phyloP scores from a whole-genome alignment of 2,329 filamentous ascomycete genomes.

The Didymella exigua region DNA sequence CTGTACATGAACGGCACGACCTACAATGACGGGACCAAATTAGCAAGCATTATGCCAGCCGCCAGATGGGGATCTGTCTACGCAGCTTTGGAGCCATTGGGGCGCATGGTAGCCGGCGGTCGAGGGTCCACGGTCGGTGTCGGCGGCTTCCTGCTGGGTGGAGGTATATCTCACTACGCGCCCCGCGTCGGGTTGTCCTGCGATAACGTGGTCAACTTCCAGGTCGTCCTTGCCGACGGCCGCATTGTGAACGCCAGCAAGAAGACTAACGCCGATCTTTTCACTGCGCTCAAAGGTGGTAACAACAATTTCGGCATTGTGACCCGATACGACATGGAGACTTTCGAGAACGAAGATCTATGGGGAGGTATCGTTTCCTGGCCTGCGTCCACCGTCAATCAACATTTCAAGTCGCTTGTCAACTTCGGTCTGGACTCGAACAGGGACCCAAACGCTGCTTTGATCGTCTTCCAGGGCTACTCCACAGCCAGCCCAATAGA shows the following conservation, averaged over 20 bases:
- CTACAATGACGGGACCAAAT: constrained; percentile 1
- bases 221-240: constrained; percentile 48
- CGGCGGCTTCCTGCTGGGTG: constrained; percentile 37
- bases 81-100: constrained; percentile 26
- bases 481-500: constrained; percentile 18
- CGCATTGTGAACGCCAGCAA: constrained; percentile 22
- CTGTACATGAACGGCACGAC: constrained; percentile 14
- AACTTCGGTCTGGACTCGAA: constrained; percentile 14
- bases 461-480: constrained; percentile 20
- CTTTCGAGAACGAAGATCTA: constrained; percentile 24
- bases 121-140: constrained; percentile 34
- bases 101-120: constrained; percentile 33
- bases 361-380: constrained; percentile 22
- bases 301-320: constrained; percentile 37
- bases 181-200: constrained; percentile 15
- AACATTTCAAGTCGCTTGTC: constrained; percentile 19
- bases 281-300: constrained; percentile 42
- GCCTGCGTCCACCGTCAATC: constrained; percentile 14
- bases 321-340: constrained; percentile 27
- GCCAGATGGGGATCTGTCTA: constrained; percentile 27
- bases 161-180: constrained; percentile 20
- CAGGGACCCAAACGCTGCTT: constrained; percentile 15
- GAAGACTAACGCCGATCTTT: constrained; percentile 31
- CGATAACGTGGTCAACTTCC: constrained; percentile 30
- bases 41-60: constrained; percentile 19